Percentiles rank a stretch among this genome's conserved stretches.
These are phyloP conservation scores for Trapa bicornis DNA, from an alignment of 345 rosid genomes.

Conservation along the genomic window DNA sequence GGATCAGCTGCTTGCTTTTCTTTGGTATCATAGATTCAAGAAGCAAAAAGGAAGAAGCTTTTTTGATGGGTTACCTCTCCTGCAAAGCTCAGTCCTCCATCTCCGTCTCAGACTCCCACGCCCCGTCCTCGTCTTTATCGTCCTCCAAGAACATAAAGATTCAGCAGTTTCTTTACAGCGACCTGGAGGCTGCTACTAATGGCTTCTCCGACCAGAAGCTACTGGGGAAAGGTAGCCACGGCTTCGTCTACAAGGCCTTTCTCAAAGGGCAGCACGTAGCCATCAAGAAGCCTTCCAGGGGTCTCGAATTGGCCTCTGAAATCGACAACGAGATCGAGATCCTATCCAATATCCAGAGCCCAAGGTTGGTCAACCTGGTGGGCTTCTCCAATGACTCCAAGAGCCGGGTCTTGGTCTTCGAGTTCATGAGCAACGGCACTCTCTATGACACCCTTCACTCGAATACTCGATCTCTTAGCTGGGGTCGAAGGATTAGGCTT, in stretches of 20 bases:
- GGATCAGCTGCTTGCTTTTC: too few species aligned
- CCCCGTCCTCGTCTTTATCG: slow-evolving; percentile 21
- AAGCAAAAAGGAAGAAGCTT: not conserved
- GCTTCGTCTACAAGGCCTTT: slow-evolving; percentile 83
- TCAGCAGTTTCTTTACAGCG: slow-evolving; percentile 70
- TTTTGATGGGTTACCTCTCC: slow-evolving; percentile 71
- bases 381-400: slow-evolving; percentile 65
- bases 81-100: slow-evolving; percentile 55
- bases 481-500: slow-evolving; percentile 71
- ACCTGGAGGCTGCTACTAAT: slow-evolving; percentile 83
- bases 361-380: slow-evolving; percentile 75
- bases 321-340: slow-evolving; percentile 92
- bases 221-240: slow-evolving; percentile 95
- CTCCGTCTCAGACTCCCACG: slow-evolving; percentile 17
- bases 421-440: slow-evolving; percentile 87
- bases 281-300: slow-evolving; percentile 66
- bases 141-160: slow-evolving; percentile 46
- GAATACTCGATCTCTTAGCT: slow-evolving; percentile 41
- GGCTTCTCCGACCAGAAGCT: slow-evolving; percentile 74
- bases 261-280: slow-evolving; percentile 84
- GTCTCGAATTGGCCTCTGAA: slow-evolving; percentile 48
- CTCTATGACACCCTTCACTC: slow-evolving; percentile 83
- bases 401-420: slow-evolving; percentile 76
- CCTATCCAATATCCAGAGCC: slow-evolving; percentile 77
- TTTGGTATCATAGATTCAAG: too few species aligned